phyloP scores from a whole-genome alignment of 1,284 basidiomycete genomes.

The Mycena citricolor region DNA sequence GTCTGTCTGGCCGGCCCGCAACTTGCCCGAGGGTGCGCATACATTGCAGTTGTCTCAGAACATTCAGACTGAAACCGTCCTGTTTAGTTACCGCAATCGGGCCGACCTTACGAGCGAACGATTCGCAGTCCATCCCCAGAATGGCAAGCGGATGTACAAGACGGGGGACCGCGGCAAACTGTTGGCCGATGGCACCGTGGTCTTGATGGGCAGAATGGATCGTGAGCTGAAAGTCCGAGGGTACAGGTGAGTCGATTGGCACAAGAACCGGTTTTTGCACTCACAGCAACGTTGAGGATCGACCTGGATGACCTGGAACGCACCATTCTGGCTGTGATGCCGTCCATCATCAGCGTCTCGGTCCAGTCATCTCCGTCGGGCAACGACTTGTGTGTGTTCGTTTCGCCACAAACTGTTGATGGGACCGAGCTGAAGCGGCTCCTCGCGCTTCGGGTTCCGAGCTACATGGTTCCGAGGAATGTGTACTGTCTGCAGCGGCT shows the following conservation, averaged over 20 bases:
- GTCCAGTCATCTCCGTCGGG: not conserved
- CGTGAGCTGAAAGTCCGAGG: slow-evolving; percentile 1
- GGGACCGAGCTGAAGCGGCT: not conserved
- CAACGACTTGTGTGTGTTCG: not conserved
- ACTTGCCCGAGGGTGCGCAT: not conserved
- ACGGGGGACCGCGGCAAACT: not conserved
- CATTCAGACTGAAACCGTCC: not conserved
- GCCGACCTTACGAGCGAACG: not conserved
- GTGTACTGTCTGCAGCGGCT: not conserved
- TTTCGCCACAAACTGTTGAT: not conserved
- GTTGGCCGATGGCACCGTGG: not conserved
- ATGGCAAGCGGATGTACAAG: not conserved
- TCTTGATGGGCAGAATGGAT: not conserved
- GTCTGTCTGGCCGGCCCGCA: not conserved
- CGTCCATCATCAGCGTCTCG: not conserved
- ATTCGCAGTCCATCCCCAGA: not conserved
- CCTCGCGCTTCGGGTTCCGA: not conserved
- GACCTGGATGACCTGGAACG: slow-evolving; percentile 1
- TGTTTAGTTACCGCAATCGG: not conserved
- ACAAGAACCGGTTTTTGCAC: too few species aligned
- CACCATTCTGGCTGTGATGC: not conserved
- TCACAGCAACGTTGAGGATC: too few species aligned
- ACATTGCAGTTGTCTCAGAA: not conserved
- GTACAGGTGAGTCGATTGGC: not conserved
- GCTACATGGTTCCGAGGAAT: not conserved